Evolutionary conservation across 2,329 filamentous ascomycete species (phyloP), one percentile per base, ranked within the genome.

Genomic region (Pestalotiopsis sp.): DNA sequence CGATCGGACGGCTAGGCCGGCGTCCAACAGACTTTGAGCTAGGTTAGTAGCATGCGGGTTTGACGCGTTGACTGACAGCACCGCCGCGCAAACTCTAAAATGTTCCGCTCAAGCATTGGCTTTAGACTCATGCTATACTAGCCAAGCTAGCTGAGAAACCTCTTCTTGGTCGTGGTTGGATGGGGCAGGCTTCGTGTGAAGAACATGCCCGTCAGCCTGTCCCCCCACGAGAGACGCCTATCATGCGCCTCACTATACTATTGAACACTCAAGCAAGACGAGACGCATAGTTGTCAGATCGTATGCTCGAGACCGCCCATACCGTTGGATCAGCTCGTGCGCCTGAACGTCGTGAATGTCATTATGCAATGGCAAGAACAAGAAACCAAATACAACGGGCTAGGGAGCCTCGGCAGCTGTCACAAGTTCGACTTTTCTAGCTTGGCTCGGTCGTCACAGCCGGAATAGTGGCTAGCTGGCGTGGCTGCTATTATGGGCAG

Each of bases 31-130:
- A 39, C 31, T 62, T 39, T 36, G 31, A 36, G 14, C 59, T 62
- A 39, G 38, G 52, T 13, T 25, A 57, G 45, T 52, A 52, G 27
- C 49, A 65, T 36, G 45, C 45, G 63, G 63, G 63, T 65, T 58
- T 65, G 63, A 65, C 63, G 63, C 63, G 31, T 65, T 57, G 63
- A 65, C 63, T 65, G 63, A 65, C 63, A 65, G 63, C 13, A 58
- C 63, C 20, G n/a, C 49, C 52, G 20, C 23, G 14, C 45, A 57
- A 55, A 65, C 45, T 39, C 49, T 55, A 65, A 65, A 36, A 36
- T 20, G 23, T 60, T 60, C 31, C 57, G 57, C 25, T 17, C 57
- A 23, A 36, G 23, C 25, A 60, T 11, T 52, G 45, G 20, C 45
- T 52, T n/a, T n/a, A 52, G 45, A 6, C 45, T 52, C 45, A 17